Base-by-base conservation (phyloP, 1,284 basidiomycete genomes). In the Pseudozyma sp. region DNA sequence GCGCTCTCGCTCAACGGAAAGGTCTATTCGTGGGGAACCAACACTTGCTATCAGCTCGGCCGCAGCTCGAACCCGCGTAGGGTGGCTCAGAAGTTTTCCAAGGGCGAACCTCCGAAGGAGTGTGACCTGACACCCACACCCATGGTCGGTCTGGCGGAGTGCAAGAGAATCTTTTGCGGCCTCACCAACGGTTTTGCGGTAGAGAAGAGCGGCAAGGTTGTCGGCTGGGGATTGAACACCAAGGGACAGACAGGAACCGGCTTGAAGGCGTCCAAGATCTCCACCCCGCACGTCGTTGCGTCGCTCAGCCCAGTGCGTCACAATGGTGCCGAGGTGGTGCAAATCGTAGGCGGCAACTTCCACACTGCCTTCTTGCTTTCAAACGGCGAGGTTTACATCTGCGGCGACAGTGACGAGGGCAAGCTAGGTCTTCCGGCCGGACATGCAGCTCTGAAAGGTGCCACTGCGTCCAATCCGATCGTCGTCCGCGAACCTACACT, bases 211-310 rank as follows among this genome's bases (percentile, higher is more conserved):
- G 94, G 94, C 40, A 88, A 89, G 51, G 92, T 94, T 4, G 96
- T 90, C 88, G 93, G 90, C 3, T 97, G 94, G 94, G 94, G 94
- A 29, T 87, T 95, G 67, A 97, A 97, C 85, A 91, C 88, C 42
- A 89, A 89, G 84, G 88, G 89, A 33, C 91, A 93, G 84, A 89
- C 88, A 0, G 92, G 91, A 37, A 87, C 89, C 8, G 83, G 82
- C 7, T 54, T 68, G 47, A 87, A 87, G 24, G 81, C 85, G 37
- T 85, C 87, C 17, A 87, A 87, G 33, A 88, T 97, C 46, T 88
- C 89, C 49, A 86, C 89, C 1, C 94, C 95, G 1, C 89, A 88
- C 60, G 87, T 87, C 49, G 90, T 97, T 39, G 86, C 88, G 37
- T 86, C 88, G 1, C 87, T 97, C 13, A 87, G 87, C 78, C 92